A percentile compares a stretch with the other conserved stretches of the same genome.
Evolutionary conservation across 2,329 filamentous ascomycete species (phyloP).

Genomic region (Pyricularia sp.): DNA sequence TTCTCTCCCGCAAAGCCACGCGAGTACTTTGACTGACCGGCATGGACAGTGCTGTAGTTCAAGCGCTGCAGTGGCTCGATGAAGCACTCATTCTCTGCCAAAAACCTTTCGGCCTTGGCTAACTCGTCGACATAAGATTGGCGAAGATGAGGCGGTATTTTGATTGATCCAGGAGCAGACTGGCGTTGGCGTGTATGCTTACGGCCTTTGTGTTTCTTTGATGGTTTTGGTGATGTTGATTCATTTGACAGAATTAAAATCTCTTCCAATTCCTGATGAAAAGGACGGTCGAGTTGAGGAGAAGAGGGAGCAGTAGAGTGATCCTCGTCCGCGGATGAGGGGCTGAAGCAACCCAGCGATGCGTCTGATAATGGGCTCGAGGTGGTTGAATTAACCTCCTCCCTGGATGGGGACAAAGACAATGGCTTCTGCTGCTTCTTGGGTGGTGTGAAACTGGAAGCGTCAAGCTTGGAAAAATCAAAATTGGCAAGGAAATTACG

Average conservation of each 20-base stretch:
- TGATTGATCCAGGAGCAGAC: background rate
- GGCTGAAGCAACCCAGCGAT: slow-evolving; percentile 1
- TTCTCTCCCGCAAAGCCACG: background rate
- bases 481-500: slow-evolving; percentile 3
- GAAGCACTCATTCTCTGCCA: background rate
- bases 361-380: background rate
- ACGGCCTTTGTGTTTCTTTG: background rate
- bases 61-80: background rate
- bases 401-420: background rate
- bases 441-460: background rate
- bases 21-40: background rate
- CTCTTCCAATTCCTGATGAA: background rate
- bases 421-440: background rate
- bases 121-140: background rate
- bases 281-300: background rate
- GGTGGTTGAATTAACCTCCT: background rate
- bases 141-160: background rate
- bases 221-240: background rate
- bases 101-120: background rate
- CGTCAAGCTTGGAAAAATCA: background rate
- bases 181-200: background rate
- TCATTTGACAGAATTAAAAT: background rate
- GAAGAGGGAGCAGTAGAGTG: slow-evolving; percentile 4
- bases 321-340: background rate
- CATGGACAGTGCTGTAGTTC: slow-evolving; percentile 3